Base-by-base conservation (phyloP, 2,329 filamentous ascomycete species). In the Sclerotinia subarctica region DNA sequence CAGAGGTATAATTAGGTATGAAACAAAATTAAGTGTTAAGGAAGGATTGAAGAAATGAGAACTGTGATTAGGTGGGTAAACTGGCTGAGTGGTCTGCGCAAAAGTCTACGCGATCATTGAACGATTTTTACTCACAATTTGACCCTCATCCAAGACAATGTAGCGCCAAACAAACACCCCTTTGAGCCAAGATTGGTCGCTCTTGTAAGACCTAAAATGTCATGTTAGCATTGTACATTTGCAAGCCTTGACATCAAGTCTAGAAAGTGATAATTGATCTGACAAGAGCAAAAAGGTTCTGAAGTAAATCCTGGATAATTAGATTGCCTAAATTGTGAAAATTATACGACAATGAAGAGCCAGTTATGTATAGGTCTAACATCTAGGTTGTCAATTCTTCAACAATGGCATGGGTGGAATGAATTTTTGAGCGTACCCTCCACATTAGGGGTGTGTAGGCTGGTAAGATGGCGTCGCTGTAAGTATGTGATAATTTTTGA, bases 91-190 rank as follows among this genome's bases (percentile, higher is more conserved):
- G 21, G 46, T n/a, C n/a, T 49, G 46, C 21, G 19, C 46, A 49
- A 49, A 49, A 46, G 5, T 49, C 2, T 49, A 47, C n/a, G 19
- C 17, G 19, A 49, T n/a, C 24, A 49, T n/a, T 2, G 21, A n/a
- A 68, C 62, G 82, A 29, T 32, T 24, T 42, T 42, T 6, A 38
- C 64, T 66, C 70, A 84, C 82, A 60, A 82, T 82, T 73, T 85
- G 83, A 0, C 83, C 83, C 73, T 85, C 83, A 60, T 86, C 83
- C 3, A 85, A 77, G 2, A 85, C 80, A n/a, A 82, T 78, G 72
- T 83, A 85, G 67, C 79, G 77, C 83, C 83, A 86, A 0, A 82
- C 77, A 53, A 82, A 86, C 0, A 82, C 78, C 19, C 79, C 78
- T 70, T 81, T 81, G 72, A 86, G 82, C 81, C 83, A 85, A 13